Evolutionary conservation across 805 yeast species (phyloP).

Genomic region (Kodamaea neixiangensis): DNA sequence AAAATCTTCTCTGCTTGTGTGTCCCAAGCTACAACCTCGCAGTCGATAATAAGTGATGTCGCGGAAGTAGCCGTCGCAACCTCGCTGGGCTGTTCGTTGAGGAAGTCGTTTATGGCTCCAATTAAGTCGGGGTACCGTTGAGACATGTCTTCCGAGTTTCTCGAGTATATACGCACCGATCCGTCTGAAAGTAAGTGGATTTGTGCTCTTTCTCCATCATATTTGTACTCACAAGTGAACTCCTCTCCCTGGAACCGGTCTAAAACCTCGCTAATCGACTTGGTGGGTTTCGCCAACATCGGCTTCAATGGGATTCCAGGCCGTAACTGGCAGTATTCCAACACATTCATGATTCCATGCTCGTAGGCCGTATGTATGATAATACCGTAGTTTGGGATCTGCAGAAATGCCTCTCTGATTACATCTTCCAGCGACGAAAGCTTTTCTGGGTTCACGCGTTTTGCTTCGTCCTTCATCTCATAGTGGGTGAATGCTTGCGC

Average conservation of each 20-base stretch:
- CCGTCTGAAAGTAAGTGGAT: conserved; percentile 74
- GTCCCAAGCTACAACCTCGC: conserved; percentile 99
- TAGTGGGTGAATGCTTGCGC: conserved; percentile 77
- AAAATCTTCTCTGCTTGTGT: conserved; percentile 70
- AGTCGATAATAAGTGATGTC: conserved; percentile 73
- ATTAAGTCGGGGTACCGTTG: conserved; percentile 91
- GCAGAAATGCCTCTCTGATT: conserved; percentile 83
- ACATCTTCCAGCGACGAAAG: conserved; percentile 70
- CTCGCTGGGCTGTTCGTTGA: conserved; percentile 30
- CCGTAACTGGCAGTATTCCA: conserved; percentile 68
- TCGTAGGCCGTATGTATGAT: conserved; percentile 66
- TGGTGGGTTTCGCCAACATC: conserved; percentile 97
- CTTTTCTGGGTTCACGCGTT: conserved; percentile 39
- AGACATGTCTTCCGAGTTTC: conserved; percentile 97
- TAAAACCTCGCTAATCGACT: conserved; percentile 86
- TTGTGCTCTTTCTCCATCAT: conserved; percentile 98
- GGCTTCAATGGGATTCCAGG: conserved; percentile 97
- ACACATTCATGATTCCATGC: conserved; percentile 65
- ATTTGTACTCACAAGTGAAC: conserved; percentile 95
- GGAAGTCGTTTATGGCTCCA: conserved; percentile 62
- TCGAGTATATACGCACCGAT: conserved; percentile 74
- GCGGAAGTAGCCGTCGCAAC: conserved; percentile 31
- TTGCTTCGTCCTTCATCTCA: conserved; percentile 42
- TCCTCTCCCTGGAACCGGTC: conserved; percentile 82
- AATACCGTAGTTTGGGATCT: conserved; percentile 85